Conservation (phyloP, 176 grass and related monocot species). For the Guadua angustifolia region DNA sequence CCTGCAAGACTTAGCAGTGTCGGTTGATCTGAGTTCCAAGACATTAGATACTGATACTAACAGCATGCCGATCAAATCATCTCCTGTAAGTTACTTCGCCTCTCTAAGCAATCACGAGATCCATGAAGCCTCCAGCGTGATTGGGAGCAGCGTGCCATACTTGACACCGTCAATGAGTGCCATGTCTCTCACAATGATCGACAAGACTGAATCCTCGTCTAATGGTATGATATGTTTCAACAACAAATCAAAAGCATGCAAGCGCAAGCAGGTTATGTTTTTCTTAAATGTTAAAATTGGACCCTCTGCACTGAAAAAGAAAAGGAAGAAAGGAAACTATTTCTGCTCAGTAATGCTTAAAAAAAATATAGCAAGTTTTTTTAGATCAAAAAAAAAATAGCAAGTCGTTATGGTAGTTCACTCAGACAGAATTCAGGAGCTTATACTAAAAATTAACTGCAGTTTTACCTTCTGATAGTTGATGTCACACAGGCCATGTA, state of each 20-base stretch:
- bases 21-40: constrained; percentile 44
- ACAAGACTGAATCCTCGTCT: constrained; percentile 39
- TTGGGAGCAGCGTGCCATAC: constrained; percentile 40
- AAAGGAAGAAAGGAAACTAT: neutral
- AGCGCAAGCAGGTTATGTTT: neutral
- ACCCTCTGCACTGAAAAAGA: neutral
- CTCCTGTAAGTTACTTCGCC: constrained; percentile 58
- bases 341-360: neutral
- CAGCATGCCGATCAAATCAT: constrained; percentile 36
- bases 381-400: too few relatives aligned
- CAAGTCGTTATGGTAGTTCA: neutral
- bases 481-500: neutral
- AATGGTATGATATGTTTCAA: constrained; percentile 54
- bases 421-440: neutral
- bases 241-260: neutral
- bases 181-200: constrained; percentile 26
- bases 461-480: neutral
- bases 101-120: constrained; percentile 43
- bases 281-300: constrained; percentile 6
- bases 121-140: constrained; percentile 39
- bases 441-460: neutral
- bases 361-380: neutral
- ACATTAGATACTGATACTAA: constrained; percentile 34
- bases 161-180: constrained; percentile 27
- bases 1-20: constrained; percentile 32